Conservation (phyloP, 2,329 filamentous ascomycete species). For the Microascus cirrosus region DNA sequence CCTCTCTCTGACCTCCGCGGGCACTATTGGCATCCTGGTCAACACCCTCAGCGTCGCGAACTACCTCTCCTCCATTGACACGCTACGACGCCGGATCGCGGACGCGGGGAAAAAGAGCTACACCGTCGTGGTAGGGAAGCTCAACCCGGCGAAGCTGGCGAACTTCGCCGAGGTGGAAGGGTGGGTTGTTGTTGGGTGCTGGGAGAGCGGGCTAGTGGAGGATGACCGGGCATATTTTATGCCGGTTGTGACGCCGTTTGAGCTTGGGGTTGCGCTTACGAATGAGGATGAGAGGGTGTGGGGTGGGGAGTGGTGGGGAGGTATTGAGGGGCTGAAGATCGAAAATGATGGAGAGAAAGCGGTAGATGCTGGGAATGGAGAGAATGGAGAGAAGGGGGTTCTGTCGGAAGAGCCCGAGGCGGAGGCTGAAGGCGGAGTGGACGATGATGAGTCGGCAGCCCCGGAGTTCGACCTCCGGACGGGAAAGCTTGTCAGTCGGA, state of each 20-base stretch:
- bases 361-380: background rate
- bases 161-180: slow-evolving; percentile 94
- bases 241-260: slow-evolving; percentile 90
- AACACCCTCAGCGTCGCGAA: slow-evolving; percentile 91
- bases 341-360: slow-evolving; percentile 15
- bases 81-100: slow-evolving; percentile 62
- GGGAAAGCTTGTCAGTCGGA: slow-evolving; percentile 68
- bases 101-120: slow-evolving; percentile 88
- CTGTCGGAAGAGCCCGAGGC: slow-evolving; percentile 9
- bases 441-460: slow-evolving; percentile 62
- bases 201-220: slow-evolving; percentile 90
- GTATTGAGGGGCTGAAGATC: slow-evolving; percentile 61
- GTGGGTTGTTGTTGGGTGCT: slow-evolving; percentile 96
- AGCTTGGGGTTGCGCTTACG: slow-evolving; percentile 68
- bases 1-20: slow-evolving; percentile 65
- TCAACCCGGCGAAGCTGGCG: slow-evolving; percentile 90
- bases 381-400: slow-evolving; percentile 11
- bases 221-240: slow-evolving; percentile 73
- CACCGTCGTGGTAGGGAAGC: slow-evolving; percentile 89
- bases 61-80: slow-evolving; percentile 70
- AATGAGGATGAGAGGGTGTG: slow-evolving; percentile 68
- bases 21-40: slow-evolving; percentile 87
- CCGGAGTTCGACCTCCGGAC: slow-evolving; percentile 91
- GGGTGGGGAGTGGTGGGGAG: slow-evolving; percentile 81
- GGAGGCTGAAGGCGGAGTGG: slow-evolving; percentile 31